Conservation (phyloP, 768 basidiomycete species). For the Sporobolomyces roseus region DNA sequence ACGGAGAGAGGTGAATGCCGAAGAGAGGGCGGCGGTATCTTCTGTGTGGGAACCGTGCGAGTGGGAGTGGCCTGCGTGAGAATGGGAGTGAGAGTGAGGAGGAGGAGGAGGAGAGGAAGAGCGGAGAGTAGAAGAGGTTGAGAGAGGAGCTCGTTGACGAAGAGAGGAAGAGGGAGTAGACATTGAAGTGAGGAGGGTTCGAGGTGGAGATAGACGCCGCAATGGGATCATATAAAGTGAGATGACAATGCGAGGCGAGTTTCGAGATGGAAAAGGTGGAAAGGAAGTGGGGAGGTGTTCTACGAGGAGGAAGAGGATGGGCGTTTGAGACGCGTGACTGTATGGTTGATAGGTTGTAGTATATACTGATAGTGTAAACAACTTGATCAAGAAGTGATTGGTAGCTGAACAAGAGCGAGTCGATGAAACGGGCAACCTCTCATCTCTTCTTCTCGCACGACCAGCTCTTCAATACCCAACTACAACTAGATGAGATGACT, state of each 20-base stretch:
- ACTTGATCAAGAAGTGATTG: no score
- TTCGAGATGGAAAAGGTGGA: background rate
- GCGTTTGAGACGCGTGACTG: no score
- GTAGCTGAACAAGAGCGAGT: no score
- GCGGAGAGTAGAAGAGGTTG: background rate
- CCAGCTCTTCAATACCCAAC: no score
- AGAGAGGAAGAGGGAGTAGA: slow-evolving; percentile 2
- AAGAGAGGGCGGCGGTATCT: slow-evolving; percentile 65
- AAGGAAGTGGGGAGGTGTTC: no score
- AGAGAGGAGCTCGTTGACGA: background rate
- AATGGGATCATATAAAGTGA: background rate
- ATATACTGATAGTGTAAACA: no score
- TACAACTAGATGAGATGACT: background rate
- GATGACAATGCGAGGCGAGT: background rate
- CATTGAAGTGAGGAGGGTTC: no score
- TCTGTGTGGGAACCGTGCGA: slow-evolving; percentile 53
- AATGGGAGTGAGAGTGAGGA: slow-evolving; percentile 23
- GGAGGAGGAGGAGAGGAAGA: background rate
- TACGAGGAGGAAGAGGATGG: no score
- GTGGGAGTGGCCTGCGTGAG: slow-evolving; percentile 34
- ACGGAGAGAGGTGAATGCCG: slow-evolving; percentile 58
- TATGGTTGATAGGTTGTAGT: no score
- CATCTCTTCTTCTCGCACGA: no score
- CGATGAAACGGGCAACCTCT: no score
- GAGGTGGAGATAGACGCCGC: background rate